These are phyloP conservation scores for Nymphaea colorata DNA, from an alignment of 164 flowering plant species.

Conservation along the genomic window DNA sequence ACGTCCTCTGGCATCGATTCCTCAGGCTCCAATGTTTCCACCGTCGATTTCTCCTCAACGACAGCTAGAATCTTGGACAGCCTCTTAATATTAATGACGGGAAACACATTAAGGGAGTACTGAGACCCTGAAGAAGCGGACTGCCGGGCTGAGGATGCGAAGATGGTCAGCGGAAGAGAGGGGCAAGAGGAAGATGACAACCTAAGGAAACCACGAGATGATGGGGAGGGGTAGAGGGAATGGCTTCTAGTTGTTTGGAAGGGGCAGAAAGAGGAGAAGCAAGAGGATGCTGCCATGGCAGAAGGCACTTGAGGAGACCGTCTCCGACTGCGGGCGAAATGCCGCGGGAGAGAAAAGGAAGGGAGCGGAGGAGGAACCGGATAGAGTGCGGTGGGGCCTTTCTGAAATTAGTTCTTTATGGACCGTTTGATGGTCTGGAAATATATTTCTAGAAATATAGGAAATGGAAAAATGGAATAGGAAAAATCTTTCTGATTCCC, in stretches of 20 bases:
- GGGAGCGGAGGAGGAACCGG: too few species aligned
- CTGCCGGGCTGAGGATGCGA: not conserved
- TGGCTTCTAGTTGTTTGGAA: not conserved
- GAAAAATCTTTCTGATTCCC: too few species aligned
- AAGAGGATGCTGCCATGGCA: not conserved
- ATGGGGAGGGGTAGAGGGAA: not conserved
- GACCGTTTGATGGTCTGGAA: too few species aligned
- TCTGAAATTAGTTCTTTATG: too few species aligned
- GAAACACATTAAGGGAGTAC: slow-evolving; percentile 3
- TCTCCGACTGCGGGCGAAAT: too few species aligned
- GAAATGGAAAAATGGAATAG: too few species aligned
- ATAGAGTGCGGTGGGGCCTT: too few species aligned
- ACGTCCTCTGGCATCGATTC: not conserved
- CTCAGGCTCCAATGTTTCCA: not conserved
- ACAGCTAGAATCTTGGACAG: slow-evolving; percentile 7
- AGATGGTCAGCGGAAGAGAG: slow-evolving; percentile 1
- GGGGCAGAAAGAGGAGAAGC: not conserved
- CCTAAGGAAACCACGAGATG: not conserved
- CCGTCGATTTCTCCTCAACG: slow-evolving; percentile 4
- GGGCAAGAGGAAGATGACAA: not conserved
- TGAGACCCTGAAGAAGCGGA: slow-evolving; percentile 1
- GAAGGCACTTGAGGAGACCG: not conserved
- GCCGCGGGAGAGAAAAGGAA: too few species aligned
- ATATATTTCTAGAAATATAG: too few species aligned
- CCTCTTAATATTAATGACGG: slow-evolving; percentile 1